These are phyloP conservation scores for Trametes maxima DNA, from an alignment of 768 basidiomycete species.

Conservation along the genomic window DNA sequence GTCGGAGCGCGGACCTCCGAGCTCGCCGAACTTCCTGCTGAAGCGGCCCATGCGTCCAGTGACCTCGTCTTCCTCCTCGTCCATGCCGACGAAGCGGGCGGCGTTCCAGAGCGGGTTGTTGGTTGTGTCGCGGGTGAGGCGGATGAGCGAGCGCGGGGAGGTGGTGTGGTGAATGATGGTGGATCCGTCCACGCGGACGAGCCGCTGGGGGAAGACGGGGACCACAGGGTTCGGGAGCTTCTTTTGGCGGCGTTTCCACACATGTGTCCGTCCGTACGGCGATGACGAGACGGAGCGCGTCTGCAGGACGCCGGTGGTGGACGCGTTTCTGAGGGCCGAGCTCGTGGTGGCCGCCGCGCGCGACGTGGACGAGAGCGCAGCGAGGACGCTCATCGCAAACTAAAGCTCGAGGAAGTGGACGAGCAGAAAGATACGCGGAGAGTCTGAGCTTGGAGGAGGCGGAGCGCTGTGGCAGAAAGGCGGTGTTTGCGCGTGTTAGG, in stretches of 20 bases:
- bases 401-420: too few relatives aligned
- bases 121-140: conserved; percentile 83
- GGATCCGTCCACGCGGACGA: conserved; percentile 86
- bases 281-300: conserved; percentile 62
- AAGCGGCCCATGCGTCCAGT: conserved; percentile 83
- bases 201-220: conserved; percentile 83
- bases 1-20: conserved; percentile 22
- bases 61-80: conserved; percentile 58
- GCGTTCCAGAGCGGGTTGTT: conserved; percentile 90
- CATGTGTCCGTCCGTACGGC: conserved; percentile 83
- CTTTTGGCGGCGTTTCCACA: conserved; percentile 70
- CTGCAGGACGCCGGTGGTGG: conserved; percentile 11
- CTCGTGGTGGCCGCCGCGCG: background rate
- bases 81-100: conserved; percentile 45
- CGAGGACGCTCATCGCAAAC: conserved; percentile 11
- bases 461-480: background rate
- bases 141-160: conserved; percentile 75
- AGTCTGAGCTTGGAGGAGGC: background rate
- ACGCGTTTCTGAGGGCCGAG: background rate
- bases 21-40: conserved; percentile 64
- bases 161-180: conserved; percentile 89
- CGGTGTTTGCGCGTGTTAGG: conserved; percentile 1
- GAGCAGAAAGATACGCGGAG: too few relatives aligned
- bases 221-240: conserved; percentile 81
- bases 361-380: background rate